Base-by-base conservation (phyloP, 176 grass and related monocot genomes). In the Aegilops speltoides region DNA sequence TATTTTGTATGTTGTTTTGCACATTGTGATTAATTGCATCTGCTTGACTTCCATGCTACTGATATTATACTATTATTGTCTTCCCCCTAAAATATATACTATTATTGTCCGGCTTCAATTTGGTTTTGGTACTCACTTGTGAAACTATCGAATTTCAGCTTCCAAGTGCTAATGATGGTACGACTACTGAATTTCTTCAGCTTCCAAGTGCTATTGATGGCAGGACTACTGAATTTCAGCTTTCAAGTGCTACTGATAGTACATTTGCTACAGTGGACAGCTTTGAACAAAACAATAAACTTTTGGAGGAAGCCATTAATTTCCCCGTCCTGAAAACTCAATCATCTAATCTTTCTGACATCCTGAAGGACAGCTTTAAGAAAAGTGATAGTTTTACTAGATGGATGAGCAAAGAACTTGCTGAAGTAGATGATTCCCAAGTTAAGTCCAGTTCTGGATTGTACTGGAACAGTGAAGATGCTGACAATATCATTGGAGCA, bases 331-430 rank as follows among this genome's bases (percentile, higher is more conserved):
- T 91, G 70, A 93, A 89, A 76, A 86, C 82, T 66, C 67, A 71
- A 48, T 91, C 90, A 64, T 89, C 89, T 81, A 84, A 79, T 88
- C 72, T 93, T 50, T 93, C 93, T 70, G 82, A 86, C 77, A 81
- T 91, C 73, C 81, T 91, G 54, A 85, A 78, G 50, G 83, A 80
- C 14, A 83, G 73, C 63, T 91, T 95, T 88, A 92, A 94, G 81
- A 95, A 92, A 80, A 90, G 83, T 87, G 96, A 98, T 89, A 98
- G 96, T 85, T 98, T 98, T 79, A 92, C 88, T 26, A 95, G 96
- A 89, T 98, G 96, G 96, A 98, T 98, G 96, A 94, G 69, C 85
- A 98, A 81, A 79, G 93, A 89, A 81, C 68, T 98, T 80, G 81
- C 52, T 76, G 93, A 95, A 71, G 89, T 91, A 80, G 87, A 93